Evolutionary conservation across 108 stramenopile genomes (phyloP), one percentile per base, ranked within the genome.

Genomic region (Stephanodiscus triporus): DNA sequence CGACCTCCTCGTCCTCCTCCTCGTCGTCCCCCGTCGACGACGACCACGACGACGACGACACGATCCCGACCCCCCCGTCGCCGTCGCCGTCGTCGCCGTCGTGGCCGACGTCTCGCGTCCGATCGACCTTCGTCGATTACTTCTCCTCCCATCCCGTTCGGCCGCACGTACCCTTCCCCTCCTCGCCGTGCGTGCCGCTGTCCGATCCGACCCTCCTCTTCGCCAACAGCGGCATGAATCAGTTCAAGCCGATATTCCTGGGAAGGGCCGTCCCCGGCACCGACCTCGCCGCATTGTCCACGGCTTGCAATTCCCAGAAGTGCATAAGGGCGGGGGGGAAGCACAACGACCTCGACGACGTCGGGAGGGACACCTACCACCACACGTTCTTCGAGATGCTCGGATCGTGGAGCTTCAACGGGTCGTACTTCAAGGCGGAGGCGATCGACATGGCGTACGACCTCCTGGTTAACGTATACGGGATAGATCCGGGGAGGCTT

Each of bases 311-410:
- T 84, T 86, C 90, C 2, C 99, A 99, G 85, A 99, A 99, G 68
- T 99, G 99, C 83, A 99, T 99, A 69, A 91, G 99, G 17, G 99
- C 99, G 0, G 99, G 99, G 40, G 99, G 99, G 27, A 99, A 99
- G 77, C 99, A 99, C 82, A 99, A 99, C 77, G 99, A 99, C 85
- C 86, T 99, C 42, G 99, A 99, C 57, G 99, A 99, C 82, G 98
- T 99, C 0, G 99, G 99, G 10, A 85, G 88, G 55, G 99, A 99
- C 82, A 94, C 94, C 13, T 99, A 99, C 76, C 99, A 99, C 86
- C 99, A 99, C 76, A 99, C 99, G 2, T 99, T 98, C 73, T 99
- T 99, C 83, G 98, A 99, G 78, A 99, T 99, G 99, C 76, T 99
- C 26, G 98, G 98, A 2, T 86, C 81, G 45, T 99, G 98, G 98